Base-by-base conservation (phyloP, 345 rosid genomes). In the Trapa incisa region DNA sequence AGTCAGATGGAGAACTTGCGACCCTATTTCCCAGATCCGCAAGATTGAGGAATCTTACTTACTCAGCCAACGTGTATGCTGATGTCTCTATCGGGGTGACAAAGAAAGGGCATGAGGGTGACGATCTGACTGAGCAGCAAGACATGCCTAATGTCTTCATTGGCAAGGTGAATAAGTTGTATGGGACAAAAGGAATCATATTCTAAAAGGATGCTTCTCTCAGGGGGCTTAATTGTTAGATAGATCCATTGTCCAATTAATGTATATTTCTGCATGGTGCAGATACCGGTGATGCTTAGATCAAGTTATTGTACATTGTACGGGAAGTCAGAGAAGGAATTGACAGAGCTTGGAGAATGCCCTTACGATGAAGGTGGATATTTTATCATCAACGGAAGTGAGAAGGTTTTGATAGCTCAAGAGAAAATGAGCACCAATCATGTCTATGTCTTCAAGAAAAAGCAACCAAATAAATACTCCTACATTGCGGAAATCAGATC, bases 361-460 rank as follows among this genome's bases (percentile, higher is more conserved):
- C 97, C 99, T 37, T 94, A 83, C 73, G 99, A 94, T 76, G 97
- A 94, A 80, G 99, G 99, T 11, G 99, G 97, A 39, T 94, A 94
- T 73, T 94, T 94, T 68, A 94, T 94, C 47, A 91, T 94, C 22
- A 94, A 94, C 81, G 97, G 97, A 56, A 94, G 99, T 86, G 99
- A 94, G 70, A 94, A 94, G 77, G 99, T 94, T 80, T 79, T 94
- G 36, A 94, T 94, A 76, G 97, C 99, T 47, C 97, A 94, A 67
- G 99, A 94, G 85, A 94, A 94, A 87, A 94, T 94, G 97, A 94
- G 99, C 80, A 91, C 99, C 37, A 94, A 94, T 74, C 99, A 91
- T 70, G 96, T 94, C 3, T 94, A 87, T 71, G 99, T 94, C 50
- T 94, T 94, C 83, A 94, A 91, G 76, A 94, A 94, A 79, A 80